phyloP scores from a whole-genome alignment of 1,139 yeast genomes.

The Pichia norvegensis region DNA sequence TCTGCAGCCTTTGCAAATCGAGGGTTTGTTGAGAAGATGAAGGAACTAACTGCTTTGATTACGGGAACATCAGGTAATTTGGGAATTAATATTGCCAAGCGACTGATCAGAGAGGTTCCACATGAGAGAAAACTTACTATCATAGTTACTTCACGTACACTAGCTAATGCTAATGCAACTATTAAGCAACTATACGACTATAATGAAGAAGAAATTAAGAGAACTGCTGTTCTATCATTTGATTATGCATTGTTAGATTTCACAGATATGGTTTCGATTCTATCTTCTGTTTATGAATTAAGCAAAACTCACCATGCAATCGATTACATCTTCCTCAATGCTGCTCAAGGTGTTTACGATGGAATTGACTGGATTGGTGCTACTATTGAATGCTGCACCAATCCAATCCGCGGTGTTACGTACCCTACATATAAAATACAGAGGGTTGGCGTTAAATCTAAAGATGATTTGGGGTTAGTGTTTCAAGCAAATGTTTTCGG shows the following conservation, averaged over 20 bases:
- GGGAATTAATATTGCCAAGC: conserved; percentile 77
- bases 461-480: conserved; percentile 73
- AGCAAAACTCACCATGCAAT: conserved; percentile 53
- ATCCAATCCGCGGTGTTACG: conserved; percentile 76
- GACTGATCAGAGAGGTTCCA: conserved; percentile 58
- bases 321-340: conserved; percentile 76
- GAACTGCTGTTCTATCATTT: conserved; percentile 57
- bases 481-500: conserved; percentile 96
- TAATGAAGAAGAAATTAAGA: conserved; percentile 32
- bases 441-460: conserved; percentile 60
- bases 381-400: conserved; percentile 47
- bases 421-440: conserved; percentile 81
- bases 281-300: conserved; percentile 67
- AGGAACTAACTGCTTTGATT: conserved; percentile 41
- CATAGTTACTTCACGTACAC: conserved; percentile 80
- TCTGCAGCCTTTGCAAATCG: too few relatives aligned
- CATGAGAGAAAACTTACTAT: conserved; percentile 54
- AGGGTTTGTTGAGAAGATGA: not conserved
- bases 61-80: conserved; percentile 73
- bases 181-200: conserved; percentile 52
- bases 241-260: conserved; percentile 86
- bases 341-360: conserved; percentile 80
- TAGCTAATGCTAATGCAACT: conserved; percentile 76
- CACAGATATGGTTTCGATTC: conserved; percentile 80
- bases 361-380: conserved; percentile 88